Conservation (phyloP, 331 rosid genomes). For the Arachis monticola region DNA sequence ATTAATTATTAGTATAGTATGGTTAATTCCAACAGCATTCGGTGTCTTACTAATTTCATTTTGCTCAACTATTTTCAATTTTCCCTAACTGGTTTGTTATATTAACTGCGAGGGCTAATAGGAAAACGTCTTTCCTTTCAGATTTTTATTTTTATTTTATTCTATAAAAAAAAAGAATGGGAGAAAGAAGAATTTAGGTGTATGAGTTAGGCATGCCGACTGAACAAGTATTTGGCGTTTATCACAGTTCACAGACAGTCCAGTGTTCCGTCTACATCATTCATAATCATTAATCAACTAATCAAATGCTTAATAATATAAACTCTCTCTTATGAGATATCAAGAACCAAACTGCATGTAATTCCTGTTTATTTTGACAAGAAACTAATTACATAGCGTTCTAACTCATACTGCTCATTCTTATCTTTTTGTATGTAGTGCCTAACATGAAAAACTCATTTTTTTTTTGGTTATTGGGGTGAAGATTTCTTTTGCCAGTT, state of each 20-base stretch:
- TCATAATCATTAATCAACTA: background rate
- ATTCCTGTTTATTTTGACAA: background rate
- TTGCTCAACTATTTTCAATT: background rate
- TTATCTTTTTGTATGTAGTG: too few relatives aligned
- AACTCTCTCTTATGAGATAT: background rate
- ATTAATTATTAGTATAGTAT: background rate
- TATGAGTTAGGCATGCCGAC: constrained; percentile 6
- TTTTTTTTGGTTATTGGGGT: too few relatives aligned
- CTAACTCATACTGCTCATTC: too few relatives aligned
- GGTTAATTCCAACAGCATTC: background rate
- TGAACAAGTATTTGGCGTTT: constrained; percentile 10
- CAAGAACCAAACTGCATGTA: background rate
- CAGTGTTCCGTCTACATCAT: background rate
- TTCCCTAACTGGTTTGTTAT: background rate
- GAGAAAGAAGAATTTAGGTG: background rate
- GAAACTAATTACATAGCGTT: too few relatives aligned
- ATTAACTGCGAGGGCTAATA: background rate
- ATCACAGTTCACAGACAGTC: constrained; percentile 3
- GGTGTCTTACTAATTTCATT: constrained; percentile 12
- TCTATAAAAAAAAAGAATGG: background rate
- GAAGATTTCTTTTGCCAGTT: too few relatives aligned
- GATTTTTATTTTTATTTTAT: too few relatives aligned
- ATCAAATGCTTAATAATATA: background rate
- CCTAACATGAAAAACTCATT: too few relatives aligned
- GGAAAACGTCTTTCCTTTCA: background rate